These are phyloP conservation scores for Chalaropsis ovoidea DNA, from an alignment of 2,329 filamentous ascomycete species.

Conservation along the genomic window DNA sequence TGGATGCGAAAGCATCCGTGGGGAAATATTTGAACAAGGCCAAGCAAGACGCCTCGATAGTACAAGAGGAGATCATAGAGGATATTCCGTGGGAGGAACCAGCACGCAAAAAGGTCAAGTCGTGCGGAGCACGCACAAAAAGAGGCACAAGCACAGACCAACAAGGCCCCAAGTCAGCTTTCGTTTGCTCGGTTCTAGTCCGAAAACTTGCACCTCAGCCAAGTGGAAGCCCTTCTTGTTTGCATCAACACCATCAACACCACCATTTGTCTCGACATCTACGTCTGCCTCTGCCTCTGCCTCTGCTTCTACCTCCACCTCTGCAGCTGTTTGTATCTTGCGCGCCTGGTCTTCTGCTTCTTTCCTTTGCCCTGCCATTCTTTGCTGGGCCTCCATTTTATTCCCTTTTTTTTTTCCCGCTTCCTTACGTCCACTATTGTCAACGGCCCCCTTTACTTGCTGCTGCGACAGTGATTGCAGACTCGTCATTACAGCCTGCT, in stretches of 20 bases:
- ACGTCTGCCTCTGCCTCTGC: no score
- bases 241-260: background rate
- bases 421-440: background rate
- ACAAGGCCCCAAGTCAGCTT: background rate
- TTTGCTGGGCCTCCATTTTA: background rate
- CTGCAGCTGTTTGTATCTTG: background rate
- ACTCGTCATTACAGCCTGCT: background rate
- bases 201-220: slow-evolving; percentile 2
- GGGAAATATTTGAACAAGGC: slow-evolving; percentile 68
- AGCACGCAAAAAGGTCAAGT: slow-evolving; percentile 68
- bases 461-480: background rate
- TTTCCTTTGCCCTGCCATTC: no score
- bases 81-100: slow-evolving; percentile 60
- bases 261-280: background rate
- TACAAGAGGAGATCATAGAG: slow-evolving; percentile 51
- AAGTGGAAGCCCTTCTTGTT: background rate
- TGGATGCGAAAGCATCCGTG: slow-evolving; percentile 39
- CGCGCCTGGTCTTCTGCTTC: background rate
- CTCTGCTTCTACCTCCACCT: no score
- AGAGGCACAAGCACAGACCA: background rate
- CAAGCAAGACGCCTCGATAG: slow-evolving; percentile 23
- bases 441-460: background rate
- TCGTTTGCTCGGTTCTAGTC: background rate
- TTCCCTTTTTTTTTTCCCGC: slow-evolving; percentile 1
- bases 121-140: slow-evolving; percentile 27